phyloP scores from a whole-genome alignment of 805 yeast genomes.

The Saccharomyces jurei region DNA sequence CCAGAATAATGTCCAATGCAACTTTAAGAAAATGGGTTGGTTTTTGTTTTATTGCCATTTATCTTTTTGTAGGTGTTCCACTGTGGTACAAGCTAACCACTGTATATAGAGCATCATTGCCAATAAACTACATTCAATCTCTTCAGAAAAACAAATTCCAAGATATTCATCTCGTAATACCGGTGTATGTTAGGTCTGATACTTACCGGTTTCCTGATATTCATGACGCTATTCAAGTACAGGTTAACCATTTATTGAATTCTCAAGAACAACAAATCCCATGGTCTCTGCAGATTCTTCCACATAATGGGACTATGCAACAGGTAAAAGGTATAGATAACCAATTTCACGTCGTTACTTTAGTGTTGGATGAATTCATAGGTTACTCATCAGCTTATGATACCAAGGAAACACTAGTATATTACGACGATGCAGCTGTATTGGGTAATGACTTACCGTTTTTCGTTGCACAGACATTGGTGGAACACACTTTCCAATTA shows the following conservation, averaged over 20 bases:
- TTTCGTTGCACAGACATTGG: constrained; percentile 44
- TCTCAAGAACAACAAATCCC: constrained; percentile 24
- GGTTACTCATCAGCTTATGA: constrained; percentile 39
- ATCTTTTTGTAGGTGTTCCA: constrained; percentile 34
- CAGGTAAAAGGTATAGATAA: constrained; percentile 2
- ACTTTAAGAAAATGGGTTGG: constrained; percentile 18
- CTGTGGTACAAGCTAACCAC: constrained; percentile 37
- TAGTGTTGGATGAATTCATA: constrained; percentile 36
- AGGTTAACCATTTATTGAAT: constrained; percentile 35
- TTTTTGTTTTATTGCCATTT: constrained; percentile 20
- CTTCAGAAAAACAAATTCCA: constrained; percentile 33
- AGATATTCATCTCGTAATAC: constrained; percentile 38
- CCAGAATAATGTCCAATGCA: background rate
- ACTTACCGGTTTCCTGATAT: constrained; percentile 61
- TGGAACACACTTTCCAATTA: constrained; percentile 38
- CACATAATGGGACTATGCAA: constrained; percentile 17
- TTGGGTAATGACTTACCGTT: constrained; percentile 57
- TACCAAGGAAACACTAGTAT: constrained; percentile 32
- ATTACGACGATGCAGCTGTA: constrained; percentile 33
- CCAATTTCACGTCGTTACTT: constrained; percentile 31
- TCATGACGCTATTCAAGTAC: constrained; percentile 43
- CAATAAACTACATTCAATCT: constrained; percentile 30
- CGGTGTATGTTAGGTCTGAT: constrained; percentile 35
- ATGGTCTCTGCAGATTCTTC: constrained; percentile 30
- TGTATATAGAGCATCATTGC: constrained; percentile 36